Evolutionary conservation across 1,284 basidiomycete species (phyloP), one percentile per base, ranked within the genome.

Genomic region (Pisolithus thermaeus): DNA sequence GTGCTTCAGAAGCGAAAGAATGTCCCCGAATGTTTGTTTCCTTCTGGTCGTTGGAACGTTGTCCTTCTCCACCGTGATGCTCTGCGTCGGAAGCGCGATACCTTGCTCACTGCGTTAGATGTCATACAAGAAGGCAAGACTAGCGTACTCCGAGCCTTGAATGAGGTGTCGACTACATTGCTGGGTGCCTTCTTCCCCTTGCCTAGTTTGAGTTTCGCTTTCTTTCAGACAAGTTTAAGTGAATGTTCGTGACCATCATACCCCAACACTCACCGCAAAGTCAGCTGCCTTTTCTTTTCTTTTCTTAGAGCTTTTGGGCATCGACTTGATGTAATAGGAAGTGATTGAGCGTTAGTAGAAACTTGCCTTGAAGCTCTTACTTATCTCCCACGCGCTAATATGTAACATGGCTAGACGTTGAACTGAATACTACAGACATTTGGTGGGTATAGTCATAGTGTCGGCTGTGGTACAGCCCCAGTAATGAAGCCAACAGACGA

Each of bases 151-250:
- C 90, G 80, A 41, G 92, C 85, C 69, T 94, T 97, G 81, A 96
- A 97, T 0, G 93, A 94, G 1, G 95, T 97, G 68, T 98, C 92
- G 57, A 97, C 84, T 8, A 84, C 90, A 79, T 97, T 98, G 49
- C 73, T 80, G 8, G 92, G 78, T 7, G 74, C 64, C 63, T 90
- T 83, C 69, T 96, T 98, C 46, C 91, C 92, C 69, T 96, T 98
- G 35, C 96, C 96, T 47, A 99, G 87, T 71, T 97, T 98, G 44
- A 96, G 79, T 69, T 92, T 97, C 23, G 91, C 84, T 91, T 96
- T 97, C 92, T 97, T 70, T 32, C 20, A 40, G 50, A 52, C 41
- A 50, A 32, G 30, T 56, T 12, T 16, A 38, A 47, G 61, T 16
- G 56, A 50, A 51, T 43, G 25, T 18, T 53, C 30, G 41, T 46